Evolutionary conservation across 352 stramenopile species (phyloP), one percentile per base, ranked within the genome.

Genomic region (Pythium periplocum): DNA sequence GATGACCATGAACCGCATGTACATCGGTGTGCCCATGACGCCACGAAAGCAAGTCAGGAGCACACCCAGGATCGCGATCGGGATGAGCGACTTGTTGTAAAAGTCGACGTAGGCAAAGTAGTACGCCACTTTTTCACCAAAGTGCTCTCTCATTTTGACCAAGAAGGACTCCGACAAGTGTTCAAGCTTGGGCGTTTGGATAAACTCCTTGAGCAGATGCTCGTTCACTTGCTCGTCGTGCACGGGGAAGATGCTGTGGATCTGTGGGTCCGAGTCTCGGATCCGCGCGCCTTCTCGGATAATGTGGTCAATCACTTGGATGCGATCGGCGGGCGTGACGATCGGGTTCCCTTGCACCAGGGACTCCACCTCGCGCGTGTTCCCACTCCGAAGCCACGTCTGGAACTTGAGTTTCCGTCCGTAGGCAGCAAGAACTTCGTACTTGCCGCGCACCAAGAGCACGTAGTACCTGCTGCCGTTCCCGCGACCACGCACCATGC

Each of bases 91-190:
- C 57, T 90, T 93, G 64, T 91, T 93, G 78, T 93, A 93, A 45
- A 83, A 89, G 66, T 90, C 78, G 59, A 87, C 86, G 56, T 90
- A 93, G 7, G 79, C 78, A 41, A 93, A 93, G 52, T 93, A 93
- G 59, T 87, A 93, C 17, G 80, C 80, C 12, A 93, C 80, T 51
- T 90, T 90, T 58, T 91, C 83, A 35, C 83, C 83, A 66, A 93
- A 93, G 49, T 93, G 78, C 47, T 72, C 77, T 57, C 72, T 83
- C 48, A 90, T 65, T 48, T 87, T 80, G 30, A 48, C 51, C 6
- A 87, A 53, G 41, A 89, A 91, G 37, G 57, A 65, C 36, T 78
- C 61, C 12, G 80, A 84, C 6, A 89, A 48, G 48, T 74, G 73
- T 58, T 89, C 76, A 2, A 90, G 65, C 59, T 86, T 87, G 42